phyloP scores from a whole-genome alignment of 768 basidiomycete genomes.

The Tricholomella constricta region DNA sequence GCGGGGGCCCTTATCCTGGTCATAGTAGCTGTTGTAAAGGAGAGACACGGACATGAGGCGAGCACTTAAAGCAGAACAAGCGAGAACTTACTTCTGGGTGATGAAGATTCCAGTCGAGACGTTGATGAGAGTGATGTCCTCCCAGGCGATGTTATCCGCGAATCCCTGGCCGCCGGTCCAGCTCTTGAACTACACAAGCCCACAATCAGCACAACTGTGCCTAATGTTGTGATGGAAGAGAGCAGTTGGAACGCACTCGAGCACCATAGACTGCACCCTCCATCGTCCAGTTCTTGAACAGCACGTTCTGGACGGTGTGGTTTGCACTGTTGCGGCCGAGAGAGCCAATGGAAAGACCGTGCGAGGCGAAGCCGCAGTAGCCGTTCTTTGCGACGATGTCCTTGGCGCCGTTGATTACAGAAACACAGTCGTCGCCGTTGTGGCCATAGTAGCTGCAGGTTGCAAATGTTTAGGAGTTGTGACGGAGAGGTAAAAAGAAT shows the following conservation, averaged over 20 bases:
- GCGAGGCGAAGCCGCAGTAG: conserved; percentile 47
- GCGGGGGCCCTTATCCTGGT: conserved; percentile 43
- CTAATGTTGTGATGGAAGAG: too few relatives aligned
- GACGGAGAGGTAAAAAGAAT: neutral
- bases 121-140: conserved; percentile 43
- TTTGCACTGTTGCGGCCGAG: conserved; percentile 41
- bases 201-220: too few relatives aligned
- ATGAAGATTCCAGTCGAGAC: conserved; percentile 50
- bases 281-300: conserved; percentile 52
- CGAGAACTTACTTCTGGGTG: conserved; percentile 41
- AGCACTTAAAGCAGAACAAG: too few relatives aligned
- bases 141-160: conserved; percentile 50
- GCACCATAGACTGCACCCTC: conserved; percentile 51
- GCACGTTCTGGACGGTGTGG: conserved; percentile 43
- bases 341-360: conserved; percentile 51
- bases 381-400: conserved; percentile 48
- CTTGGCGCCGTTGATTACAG: conserved; percentile 45
- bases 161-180: conserved; percentile 50
- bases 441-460: conserved; percentile 38
- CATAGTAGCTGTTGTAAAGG: conserved; percentile 44
- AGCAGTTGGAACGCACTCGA: conserved; percentile 33
- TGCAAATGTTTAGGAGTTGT: neutral
- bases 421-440: conserved; percentile 52
- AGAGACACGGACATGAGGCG: neutral
- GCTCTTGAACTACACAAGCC: conserved; percentile 43